Conservation (phyloP, 2,329 filamentous ascomycete species). For the Penicillium sp. region DNA sequence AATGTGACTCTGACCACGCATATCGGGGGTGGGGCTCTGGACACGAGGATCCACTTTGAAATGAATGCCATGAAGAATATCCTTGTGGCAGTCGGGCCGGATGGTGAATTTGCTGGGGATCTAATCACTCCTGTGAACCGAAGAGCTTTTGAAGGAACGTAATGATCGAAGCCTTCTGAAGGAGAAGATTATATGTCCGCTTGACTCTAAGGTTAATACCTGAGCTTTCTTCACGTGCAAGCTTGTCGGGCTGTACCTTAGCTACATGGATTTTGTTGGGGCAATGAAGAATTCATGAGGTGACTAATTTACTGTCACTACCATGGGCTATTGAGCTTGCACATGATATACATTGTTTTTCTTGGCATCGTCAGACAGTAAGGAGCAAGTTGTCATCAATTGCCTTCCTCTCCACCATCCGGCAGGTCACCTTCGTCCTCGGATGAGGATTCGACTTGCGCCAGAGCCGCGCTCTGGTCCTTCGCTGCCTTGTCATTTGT, state of each 20-base stretch:
- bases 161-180: not conserved
- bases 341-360: too few species aligned
- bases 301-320: too few species aligned
- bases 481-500: conserved; percentile 19
- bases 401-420: conserved; percentile 26
- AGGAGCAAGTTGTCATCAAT: conserved; percentile 1
- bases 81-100: conserved; percentile 12
- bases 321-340: too few species aligned
- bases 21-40: conserved; percentile 50
- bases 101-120: conserved; percentile 13
- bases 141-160: not conserved
- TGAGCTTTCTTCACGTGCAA: not conserved
- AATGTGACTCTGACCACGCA: conserved; percentile 51
- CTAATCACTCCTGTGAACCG: conserved; percentile 16
- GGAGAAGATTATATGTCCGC: not conserved
- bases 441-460: conserved; percentile 32
- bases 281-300: too few species aligned
- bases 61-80: conserved; percentile 48
- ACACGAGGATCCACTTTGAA: conserved; percentile 53
- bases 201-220: not conserved
- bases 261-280: too few species aligned
- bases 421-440: conserved; percentile 30
- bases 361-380: too few species aligned
- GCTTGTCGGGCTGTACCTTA: not conserved
- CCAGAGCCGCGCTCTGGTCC: conserved; percentile 33